phyloP scores from a whole-genome alignment of 176 grass and related monocot genomes.

The Carex parvula region DNA sequence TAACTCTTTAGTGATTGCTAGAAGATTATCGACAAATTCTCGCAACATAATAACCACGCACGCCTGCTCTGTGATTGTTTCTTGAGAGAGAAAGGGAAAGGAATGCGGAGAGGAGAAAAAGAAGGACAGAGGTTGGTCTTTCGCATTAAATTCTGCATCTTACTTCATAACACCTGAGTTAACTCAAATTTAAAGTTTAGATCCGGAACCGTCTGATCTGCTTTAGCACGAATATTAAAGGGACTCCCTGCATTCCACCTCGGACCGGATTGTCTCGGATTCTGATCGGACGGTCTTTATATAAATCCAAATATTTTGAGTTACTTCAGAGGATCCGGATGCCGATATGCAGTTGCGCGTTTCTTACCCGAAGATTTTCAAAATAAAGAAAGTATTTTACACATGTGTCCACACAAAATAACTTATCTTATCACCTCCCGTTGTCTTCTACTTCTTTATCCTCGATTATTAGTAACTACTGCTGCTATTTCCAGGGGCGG shows the following conservation, averaged over 20 bases:
- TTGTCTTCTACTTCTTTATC: not conserved
- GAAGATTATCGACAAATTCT: constrained; percentile 65
- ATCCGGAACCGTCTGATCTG: too few species aligned
- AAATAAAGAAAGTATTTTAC: constrained; percentile 4
- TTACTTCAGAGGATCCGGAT: too few species aligned
- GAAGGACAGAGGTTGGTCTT: not conserved
- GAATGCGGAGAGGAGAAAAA: not conserved
- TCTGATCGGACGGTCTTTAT: too few species aligned
- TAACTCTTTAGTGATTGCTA: constrained; percentile 82
- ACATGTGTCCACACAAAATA: not conserved
- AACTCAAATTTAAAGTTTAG: too few species aligned
- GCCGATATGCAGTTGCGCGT: not conserved
- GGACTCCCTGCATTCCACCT: too few species aligned
- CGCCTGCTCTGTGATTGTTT: not conserved
- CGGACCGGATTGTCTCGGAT: too few species aligned
- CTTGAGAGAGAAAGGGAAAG: not conserved
- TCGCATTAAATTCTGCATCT: not conserved
- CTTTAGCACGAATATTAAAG: too few species aligned
- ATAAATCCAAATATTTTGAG: too few species aligned
- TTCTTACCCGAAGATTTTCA: not conserved
- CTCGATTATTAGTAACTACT: not conserved
- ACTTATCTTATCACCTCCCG: not conserved
- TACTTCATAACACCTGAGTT: too few species aligned
- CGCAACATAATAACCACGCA: constrained; percentile 49
- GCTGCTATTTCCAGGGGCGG: too few species aligned